A percentile compares a stretch with the other conserved stretches of the same genome.
phyloP scores from a whole-genome alignment of 106 monocot species.

The Allium cepa region DNA sequence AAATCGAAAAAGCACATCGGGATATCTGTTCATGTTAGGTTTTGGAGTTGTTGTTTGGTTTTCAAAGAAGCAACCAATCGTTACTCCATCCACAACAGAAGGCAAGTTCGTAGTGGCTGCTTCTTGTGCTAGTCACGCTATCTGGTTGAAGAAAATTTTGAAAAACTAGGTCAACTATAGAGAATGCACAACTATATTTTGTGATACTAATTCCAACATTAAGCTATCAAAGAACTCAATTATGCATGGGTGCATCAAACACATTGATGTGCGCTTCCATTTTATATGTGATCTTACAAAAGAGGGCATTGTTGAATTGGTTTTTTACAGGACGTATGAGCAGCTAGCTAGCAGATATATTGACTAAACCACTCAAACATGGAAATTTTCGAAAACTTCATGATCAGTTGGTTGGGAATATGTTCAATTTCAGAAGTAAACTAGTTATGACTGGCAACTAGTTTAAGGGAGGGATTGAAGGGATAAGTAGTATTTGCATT shows the following conservation, averaged over 20 bases:
- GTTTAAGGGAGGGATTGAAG: slow-evolving; percentile 1
- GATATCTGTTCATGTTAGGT: too few relatives aligned
- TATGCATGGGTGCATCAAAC: not conserved
- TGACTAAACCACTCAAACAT: not conserved
- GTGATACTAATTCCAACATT: not conserved
- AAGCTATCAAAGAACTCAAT: not conserved
- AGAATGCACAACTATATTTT: not conserved
- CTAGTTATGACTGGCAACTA: not conserved
- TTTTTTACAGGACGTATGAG: not conserved
- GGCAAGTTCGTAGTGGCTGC: not conserved
- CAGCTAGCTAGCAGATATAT: too few relatives aligned
- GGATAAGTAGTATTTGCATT: not conserved
- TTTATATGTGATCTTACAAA: not conserved
- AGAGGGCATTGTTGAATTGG: not conserved
- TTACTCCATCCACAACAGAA: too few relatives aligned
- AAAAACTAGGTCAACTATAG: not conserved
- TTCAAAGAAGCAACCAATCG: too few relatives aligned
- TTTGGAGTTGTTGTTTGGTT: too few relatives aligned
- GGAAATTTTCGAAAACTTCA: not conserved
- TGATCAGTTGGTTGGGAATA: not conserved
- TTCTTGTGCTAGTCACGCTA: not conserved
- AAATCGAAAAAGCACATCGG: not conserved
- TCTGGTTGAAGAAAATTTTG: not conserved
- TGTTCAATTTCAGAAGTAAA: not conserved
- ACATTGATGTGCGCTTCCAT: not conserved